Evolutionary conservation across 192 early-diverging fungal species (phyloP).

Genomic region (Backusella tuberculispora): DNA sequence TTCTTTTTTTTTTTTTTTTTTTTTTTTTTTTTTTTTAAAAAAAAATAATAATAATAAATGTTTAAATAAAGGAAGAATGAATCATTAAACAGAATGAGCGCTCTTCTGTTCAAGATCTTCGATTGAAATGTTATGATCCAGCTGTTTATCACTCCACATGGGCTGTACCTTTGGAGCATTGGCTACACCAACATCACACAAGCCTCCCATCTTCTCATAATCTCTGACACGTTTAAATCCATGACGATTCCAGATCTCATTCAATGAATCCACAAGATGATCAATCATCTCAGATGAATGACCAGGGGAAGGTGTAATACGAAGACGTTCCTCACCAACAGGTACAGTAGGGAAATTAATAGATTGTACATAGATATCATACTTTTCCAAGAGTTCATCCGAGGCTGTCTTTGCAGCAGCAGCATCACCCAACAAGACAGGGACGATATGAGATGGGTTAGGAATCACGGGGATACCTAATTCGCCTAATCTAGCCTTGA

Average conservation of each 20-base stretch:
- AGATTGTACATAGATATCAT: constrained; percentile 95
- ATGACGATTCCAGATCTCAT: constrained; percentile 85
- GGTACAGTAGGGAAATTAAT: constrained; percentile 98
- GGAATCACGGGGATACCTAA: constrained; percentile 96
- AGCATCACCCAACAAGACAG: constrained; percentile 97
- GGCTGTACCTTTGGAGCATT: constrained; percentile 46
- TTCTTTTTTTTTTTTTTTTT: too few species aligned
- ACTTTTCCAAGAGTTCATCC: constrained; percentile 86
- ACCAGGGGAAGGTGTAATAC: constrained; percentile 97
- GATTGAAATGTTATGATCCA: constrained; percentile 26
- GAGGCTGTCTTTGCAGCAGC: constrained; percentile 90
- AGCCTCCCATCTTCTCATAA: constrained; percentile 83
- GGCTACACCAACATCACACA: constrained; percentile 80
- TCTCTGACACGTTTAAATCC: constrained; percentile 82
- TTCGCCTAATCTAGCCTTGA: constrained; percentile 79
- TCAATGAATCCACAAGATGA: constrained; percentile 80
- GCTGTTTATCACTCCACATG: constrained; percentile 62
- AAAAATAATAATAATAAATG: too few species aligned
- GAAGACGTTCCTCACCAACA: constrained; percentile 92
- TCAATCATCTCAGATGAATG: constrained; percentile 83
- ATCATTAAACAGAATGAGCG: neutral
- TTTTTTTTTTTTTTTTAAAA: too few species aligned
- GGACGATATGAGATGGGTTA: constrained; percentile 99
- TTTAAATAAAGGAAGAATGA: too few species aligned
- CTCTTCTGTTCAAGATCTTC: neutral